Conservation (phyloP, 2,329 filamentous ascomycete genomes). For the Penicillium sp. region DNA sequence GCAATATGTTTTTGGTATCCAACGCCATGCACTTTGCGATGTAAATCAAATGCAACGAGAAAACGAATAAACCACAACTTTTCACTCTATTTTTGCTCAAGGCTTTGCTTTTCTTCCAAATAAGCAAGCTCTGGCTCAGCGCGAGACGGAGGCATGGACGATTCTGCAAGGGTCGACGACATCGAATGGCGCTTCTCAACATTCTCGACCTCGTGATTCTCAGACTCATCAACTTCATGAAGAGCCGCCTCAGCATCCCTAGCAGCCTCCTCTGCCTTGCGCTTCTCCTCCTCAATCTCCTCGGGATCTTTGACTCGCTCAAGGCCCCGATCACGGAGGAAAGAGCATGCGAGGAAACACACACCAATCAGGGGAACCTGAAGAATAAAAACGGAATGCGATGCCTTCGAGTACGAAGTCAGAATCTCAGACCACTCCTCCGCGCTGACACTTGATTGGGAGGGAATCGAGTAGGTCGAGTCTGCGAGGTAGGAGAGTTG, state of each 20-base stretch:
- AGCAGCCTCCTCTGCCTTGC: constrained; percentile 27
- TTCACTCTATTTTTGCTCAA: neutral
- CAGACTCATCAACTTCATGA: constrained; percentile 3
- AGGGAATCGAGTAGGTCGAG: constrained; percentile 42
- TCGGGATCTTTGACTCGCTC: constrained; percentile 34
- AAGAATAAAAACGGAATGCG: constrained; percentile 56
- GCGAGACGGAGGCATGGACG: constrained; percentile 14
- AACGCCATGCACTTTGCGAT: constrained; percentile 5
- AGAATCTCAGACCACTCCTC: constrained; percentile 45
- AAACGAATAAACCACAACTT: neutral
- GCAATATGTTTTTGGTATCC: constrained; percentile 6
- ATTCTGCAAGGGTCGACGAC: constrained; percentile 14
- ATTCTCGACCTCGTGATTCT: neutral
- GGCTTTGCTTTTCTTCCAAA: neutral
- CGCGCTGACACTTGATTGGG: constrained; percentile 27
- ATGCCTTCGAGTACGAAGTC: constrained; percentile 55
- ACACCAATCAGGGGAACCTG: constrained; percentile 55
- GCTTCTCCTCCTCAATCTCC: constrained; percentile 30
- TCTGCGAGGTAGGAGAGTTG: constrained; percentile 40
- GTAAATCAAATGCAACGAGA: neutral
- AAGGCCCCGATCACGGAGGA: constrained; percentile 55
- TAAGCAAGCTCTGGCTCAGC: neutral
- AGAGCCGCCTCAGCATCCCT: constrained; percentile 19
- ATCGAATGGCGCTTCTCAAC: constrained; percentile 13
- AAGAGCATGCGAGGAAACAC: constrained; percentile 51